Percentiles rank a stretch among this genome's conserved stretches.
Conservation (phyloP, 139 green algal genomes). For the Volvox reticuliferus region DNA sequence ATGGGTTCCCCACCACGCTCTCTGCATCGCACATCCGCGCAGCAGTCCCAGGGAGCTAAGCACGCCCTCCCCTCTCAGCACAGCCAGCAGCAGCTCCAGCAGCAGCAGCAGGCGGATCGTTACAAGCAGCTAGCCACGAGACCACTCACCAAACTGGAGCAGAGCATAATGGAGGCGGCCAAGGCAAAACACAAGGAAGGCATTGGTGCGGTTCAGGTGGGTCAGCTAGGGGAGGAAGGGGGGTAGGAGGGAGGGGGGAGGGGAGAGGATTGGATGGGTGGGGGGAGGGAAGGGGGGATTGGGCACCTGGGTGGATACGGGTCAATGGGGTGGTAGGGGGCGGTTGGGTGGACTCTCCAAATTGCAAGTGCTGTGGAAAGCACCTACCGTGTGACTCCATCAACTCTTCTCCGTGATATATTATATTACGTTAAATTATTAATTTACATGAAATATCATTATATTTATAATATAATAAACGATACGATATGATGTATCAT, state of each 20-base stretch:
- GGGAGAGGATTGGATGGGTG: neutral
- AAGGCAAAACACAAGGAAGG: constrained; percentile 61
- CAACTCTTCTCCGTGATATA: no score
- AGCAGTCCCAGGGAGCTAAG: neutral
- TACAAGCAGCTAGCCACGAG: constrained; percentile 55
- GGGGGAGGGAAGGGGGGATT: no score
- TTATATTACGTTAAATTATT: no score
- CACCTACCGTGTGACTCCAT: no score
- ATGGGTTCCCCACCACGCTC: constrained; percentile 34
- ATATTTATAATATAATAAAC: no score
- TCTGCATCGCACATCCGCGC: neutral
- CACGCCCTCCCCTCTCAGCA: neutral
- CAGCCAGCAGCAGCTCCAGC: neutral
- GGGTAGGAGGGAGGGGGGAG: neutral
- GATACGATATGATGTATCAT: no score
- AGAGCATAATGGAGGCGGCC: constrained; percentile 51
- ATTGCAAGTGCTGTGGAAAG: no score
- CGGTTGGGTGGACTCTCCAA: no score
- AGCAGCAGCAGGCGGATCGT: neutral
- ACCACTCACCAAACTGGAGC: constrained; percentile 69
- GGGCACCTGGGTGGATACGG: neutral
- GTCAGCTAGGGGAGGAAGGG: neutral
- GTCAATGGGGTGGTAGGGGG: no score
- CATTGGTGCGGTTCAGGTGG: constrained; percentile 58
- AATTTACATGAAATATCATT: no score